Base-by-base conservation (phyloP, 768 basidiomycete species). In the Tricholomella constricta region DNA sequence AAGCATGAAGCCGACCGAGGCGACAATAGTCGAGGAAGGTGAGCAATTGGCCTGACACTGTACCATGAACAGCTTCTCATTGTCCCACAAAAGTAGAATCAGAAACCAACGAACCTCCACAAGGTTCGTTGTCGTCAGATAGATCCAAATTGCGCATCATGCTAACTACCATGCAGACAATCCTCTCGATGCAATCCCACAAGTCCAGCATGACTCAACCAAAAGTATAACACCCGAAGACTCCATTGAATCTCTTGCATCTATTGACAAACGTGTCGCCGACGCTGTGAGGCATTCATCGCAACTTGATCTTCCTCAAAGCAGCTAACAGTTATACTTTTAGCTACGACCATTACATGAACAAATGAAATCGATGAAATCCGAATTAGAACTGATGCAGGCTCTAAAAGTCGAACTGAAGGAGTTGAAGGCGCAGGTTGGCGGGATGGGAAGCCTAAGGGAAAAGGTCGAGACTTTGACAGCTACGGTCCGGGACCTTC, bases 1-100 rank as follows among this genome's bases (percentile, higher is more conserved):
- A 62, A 75, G 73, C 20, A 64, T 78, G 31, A 80, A 80, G 53
- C 78, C 78, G 2, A 65, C 65, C 2, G 82, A 88, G 66, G 76
- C 76, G 17, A 80, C 82, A 4, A 89, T 89, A 22, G 66, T 65
- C 45, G 81, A 80, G 68, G 78, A 83, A 71, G 83, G 82, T 82
- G 44, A 31, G 71, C 55, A 15, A 42, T 20, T 54, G n/a, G 15
- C n/a, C n/a, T 19, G 35, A 4, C 6, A 7, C 23, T 31, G 19
- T 19, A 22, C 10, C 27, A 25, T 31, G 12, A 32, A 37, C 14
- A 17, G 41, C 11, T 31, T 35, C 41, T 32, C 8, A 44, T 31
- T 17, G 11, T 35, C 14, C 19, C 19, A 17, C n/a, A 55, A 49
- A 57, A 61, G 56, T 66, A 9, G 67, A 69, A 58, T 50, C 45